phyloP scores from a whole-genome alignment of 1,139 yeast genomes.

The Blastobotrys buckinghamii region DNA sequence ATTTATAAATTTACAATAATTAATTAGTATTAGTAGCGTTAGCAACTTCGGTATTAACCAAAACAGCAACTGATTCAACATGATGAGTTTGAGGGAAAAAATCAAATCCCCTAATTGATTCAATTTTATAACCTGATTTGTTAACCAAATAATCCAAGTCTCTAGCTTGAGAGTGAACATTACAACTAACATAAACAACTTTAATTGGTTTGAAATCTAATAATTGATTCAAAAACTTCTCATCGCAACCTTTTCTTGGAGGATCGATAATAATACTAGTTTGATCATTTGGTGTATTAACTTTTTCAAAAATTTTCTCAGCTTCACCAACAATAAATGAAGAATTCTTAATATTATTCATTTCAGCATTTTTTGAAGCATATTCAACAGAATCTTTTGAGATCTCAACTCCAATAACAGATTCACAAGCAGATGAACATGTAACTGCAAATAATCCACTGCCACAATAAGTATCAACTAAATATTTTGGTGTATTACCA shows the following conservation, averaged over 20 bases:
- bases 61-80: slow-evolving; percentile 91
- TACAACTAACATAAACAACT: slow-evolving; percentile 90
- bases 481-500: slow-evolving; percentile 44
- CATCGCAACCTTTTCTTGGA: slow-evolving; percentile 95
- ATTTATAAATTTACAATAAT: too few relatives aligned
- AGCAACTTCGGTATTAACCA: slow-evolving; percentile 26
- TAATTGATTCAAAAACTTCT: slow-evolving; percentile 75
- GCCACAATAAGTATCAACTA: slow-evolving; percentile 97
- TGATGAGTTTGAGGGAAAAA: slow-evolving; percentile 98
- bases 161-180: slow-evolving; percentile 80
- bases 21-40: too few relatives aligned
- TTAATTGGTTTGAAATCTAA: slow-evolving; percentile 77
- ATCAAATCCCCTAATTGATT: slow-evolving; percentile 87
- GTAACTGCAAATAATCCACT: slow-evolving; percentile 90
- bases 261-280: slow-evolving; percentile 95
- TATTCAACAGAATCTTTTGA: slow-evolving; percentile 86
- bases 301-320: slow-evolving; percentile 75
- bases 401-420: slow-evolving; percentile 90
- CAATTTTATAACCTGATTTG: slow-evolving; percentile 50
- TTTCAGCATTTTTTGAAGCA: slow-evolving; percentile 74
- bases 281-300: slow-evolving; percentile 61
- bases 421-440: slow-evolving; percentile 70
- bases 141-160: slow-evolving; percentile 79
- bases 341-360: slow-evolving; percentile 71
- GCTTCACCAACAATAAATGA: slow-evolving; percentile 88